These are phyloP conservation scores for Saccharomycodes ludwigii DNA, from an alignment of 805 yeast species.

Conservation along the genomic window DNA sequence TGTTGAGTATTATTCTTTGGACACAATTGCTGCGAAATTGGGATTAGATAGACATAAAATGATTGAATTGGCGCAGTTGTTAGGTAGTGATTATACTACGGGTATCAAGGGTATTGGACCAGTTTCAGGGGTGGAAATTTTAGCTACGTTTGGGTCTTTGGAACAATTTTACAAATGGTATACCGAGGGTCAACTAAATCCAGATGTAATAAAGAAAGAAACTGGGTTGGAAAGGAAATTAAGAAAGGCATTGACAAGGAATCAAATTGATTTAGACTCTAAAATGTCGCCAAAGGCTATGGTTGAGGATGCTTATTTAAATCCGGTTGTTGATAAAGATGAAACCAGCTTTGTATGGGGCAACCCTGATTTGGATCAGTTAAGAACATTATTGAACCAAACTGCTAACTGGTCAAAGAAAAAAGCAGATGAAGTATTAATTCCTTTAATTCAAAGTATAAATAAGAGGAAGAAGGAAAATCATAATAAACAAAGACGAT, in stretches of 20 bases:
- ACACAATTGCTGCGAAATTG: conserved; percentile 45
- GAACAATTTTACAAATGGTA: conserved; percentile 29
- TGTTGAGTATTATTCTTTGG: conserved; percentile 68
- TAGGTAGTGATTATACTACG: conserved; percentile 93
- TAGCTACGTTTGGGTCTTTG: conserved; percentile 65
- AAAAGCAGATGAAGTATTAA: conserved; percentile 66
- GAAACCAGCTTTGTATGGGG: conserved; percentile 82
- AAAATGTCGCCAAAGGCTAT: conserved; percentile 52
- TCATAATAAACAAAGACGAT: conserved; percentile 46
- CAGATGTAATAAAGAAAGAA: conserved; percentile 28
- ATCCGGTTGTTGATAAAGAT: conserved; percentile 81
- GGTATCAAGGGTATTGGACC: conserved; percentile 94
- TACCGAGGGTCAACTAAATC: conserved; percentile 28
- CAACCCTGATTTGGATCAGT: conserved; percentile 65
- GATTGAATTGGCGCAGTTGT: conserved; percentile 68
- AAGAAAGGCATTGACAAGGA: conserved; percentile 37
- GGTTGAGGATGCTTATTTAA: conserved; percentile 60
- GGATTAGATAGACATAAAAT: conserved; percentile 54
- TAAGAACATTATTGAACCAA: conserved; percentile 55
- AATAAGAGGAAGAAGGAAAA: conserved; percentile 45
- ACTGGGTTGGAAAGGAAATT: conserved; percentile 44
- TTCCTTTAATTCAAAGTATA: conserved; percentile 75
- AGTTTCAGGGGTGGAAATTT: conserved; percentile 77
- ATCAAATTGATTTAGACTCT: conserved; percentile 45
- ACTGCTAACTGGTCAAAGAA: conserved; percentile 73